phyloP scores from a whole-genome alignment of 1,284 basidiomycete species.

The Fomes fomentarius region DNA sequence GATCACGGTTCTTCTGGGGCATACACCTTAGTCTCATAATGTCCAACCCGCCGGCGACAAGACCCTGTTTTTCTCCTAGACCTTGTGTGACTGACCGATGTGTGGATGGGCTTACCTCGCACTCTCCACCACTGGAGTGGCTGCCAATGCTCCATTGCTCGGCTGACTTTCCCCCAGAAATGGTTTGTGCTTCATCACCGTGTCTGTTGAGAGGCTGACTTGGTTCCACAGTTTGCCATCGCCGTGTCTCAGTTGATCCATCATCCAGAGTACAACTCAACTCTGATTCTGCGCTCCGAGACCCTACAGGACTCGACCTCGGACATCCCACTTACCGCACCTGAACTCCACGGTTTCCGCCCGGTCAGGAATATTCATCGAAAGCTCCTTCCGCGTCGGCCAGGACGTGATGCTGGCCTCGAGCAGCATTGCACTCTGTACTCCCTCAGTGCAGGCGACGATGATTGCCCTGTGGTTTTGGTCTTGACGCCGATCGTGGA shows the following conservation, averaged over 20 bases:
- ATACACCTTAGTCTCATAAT: too few relatives aligned
- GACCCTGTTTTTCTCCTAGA: constrained; percentile 21
- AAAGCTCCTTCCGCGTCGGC: constrained; percentile 71
- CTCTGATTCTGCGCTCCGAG: constrained; percentile 80
- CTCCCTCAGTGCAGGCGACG: constrained; percentile 28
- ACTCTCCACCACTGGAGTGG: constrained; percentile 27
- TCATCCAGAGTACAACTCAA: constrained; percentile 85
- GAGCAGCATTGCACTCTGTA: constrained; percentile 80
- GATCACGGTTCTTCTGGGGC: too few relatives aligned
- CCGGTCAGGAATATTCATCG: constrained; percentile 57
- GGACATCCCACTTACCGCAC: constrained; percentile 40
- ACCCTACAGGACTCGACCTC: constrained; percentile 49
- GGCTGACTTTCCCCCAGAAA: constrained; percentile 45
- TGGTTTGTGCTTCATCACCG: constrained; percentile 35
- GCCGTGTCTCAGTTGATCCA: constrained; percentile 69
- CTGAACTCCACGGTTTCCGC: constrained; percentile 43
- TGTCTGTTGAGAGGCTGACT: not conserved
- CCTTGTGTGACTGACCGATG: constrained; percentile 1
- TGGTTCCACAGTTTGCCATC: constrained; percentile 56
- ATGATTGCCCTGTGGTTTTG: constrained; percentile 44
- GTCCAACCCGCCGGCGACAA: not conserved
- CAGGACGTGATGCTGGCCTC: constrained; percentile 66
- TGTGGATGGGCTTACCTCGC: not conserved
- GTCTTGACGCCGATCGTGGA: constrained; percentile 65
- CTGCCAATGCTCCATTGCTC: constrained; percentile 43